Percentiles rank a stretch among this genome's conserved stretches.
Conservation (phyloP, 2,329 filamentous ascomycete genomes). For the Sporothrix humicola region DNA sequence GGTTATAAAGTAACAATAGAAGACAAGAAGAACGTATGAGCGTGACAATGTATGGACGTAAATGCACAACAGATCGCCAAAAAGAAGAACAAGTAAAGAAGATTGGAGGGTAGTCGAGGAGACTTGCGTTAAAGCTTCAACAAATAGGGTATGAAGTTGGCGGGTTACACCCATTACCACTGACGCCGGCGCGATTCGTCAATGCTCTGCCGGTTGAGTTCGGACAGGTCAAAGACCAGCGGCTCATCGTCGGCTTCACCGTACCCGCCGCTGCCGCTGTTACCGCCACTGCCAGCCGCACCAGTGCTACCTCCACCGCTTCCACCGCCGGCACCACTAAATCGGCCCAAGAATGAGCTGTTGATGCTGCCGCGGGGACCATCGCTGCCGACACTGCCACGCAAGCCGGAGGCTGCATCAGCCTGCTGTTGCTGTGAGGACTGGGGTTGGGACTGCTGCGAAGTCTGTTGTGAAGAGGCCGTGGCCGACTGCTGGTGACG, state of each 20-base stretch:
- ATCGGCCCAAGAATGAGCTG: slow-evolving; percentile 45
- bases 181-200: slow-evolving; percentile 51
- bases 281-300: slow-evolving; percentile 20
- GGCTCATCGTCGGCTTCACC: slow-evolving; percentile 69
- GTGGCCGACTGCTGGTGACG: slow-evolving; percentile 31
- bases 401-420: neutral
- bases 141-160: too few species aligned
- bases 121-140: too few species aligned
- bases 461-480: neutral
- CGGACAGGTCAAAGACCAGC: slow-evolving; percentile 74
- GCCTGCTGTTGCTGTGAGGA: neutral
- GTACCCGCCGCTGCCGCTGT: slow-evolving; percentile 48
- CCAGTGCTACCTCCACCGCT: slow-evolving; percentile 49
- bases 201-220: slow-evolving; percentile 64
- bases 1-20: neutral
- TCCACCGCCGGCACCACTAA: slow-evolving; percentile 37
- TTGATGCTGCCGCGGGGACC: slow-evolving; percentile 52
- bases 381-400: slow-evolving; percentile 36
- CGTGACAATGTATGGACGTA: neutral
- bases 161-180: slow-evolving; percentile 10
- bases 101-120: too few species aligned
- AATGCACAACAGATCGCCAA: slow-evolving; percentile 1
- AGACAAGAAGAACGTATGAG: neutral
- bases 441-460: neutral
- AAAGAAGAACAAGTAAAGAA: neutral